These are phyloP conservation scores for Perkinsus chesapeaki DNA, from an alignment of 169 alveolate genomes.

Conservation along the genomic window DNA sequence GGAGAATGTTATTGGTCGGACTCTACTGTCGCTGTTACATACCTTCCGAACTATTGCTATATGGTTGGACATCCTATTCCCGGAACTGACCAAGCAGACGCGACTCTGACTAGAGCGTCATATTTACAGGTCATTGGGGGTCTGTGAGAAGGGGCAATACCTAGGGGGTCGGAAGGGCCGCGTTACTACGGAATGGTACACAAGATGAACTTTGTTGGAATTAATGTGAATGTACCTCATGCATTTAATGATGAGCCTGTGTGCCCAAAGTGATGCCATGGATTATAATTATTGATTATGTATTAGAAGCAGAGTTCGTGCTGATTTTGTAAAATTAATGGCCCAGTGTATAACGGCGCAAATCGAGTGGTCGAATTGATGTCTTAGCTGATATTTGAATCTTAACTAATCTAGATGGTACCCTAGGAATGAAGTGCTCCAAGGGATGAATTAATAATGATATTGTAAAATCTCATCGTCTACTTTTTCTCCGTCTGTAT, in stretches of 20 bases:
- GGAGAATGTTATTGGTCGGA: background rate
- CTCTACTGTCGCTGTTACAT: background rate
- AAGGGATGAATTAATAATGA: too few relatives aligned
- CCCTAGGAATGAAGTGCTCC: too few relatives aligned
- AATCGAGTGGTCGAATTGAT: background rate
- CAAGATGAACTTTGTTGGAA: background rate
- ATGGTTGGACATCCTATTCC: background rate
- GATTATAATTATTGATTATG: background rate
- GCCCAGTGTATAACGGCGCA: too few relatives aligned
- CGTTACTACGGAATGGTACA: background rate
- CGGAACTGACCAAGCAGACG: background rate
- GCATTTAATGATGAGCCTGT: background rate
- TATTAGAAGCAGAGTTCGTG: background rate
- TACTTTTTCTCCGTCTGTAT: too few relatives aligned
- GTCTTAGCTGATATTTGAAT: background rate
- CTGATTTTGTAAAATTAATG: too few relatives aligned
- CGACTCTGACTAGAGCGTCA: background rate
- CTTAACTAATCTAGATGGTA: too few relatives aligned
- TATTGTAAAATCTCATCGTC: too few relatives aligned
- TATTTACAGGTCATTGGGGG: background rate
- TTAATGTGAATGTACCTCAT: too few relatives aligned
- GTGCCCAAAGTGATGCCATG: background rate
- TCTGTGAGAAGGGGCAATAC: too few relatives aligned
- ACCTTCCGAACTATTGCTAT: background rate
- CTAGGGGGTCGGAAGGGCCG: background rate